Conservation (phyloP, 1,139 yeast species). For the Yamadazyma oceani region DNA sequence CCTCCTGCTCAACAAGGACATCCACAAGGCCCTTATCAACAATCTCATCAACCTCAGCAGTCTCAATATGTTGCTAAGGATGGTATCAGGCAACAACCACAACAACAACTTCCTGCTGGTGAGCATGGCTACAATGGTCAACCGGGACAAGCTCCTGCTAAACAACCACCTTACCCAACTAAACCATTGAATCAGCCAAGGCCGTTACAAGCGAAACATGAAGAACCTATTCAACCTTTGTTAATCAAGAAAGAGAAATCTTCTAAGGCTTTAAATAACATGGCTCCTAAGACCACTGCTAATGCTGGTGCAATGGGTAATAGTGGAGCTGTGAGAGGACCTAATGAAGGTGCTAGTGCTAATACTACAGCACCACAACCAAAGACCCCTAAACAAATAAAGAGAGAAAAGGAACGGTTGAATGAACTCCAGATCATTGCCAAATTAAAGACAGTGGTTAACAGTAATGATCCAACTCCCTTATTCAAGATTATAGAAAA, state of each 20-base stretch:
- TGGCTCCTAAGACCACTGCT: slow-evolving; percentile 1
- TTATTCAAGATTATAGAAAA: slow-evolving; percentile 85
- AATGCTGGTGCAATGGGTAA: no score
- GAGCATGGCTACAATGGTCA: not conserved
- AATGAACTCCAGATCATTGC: slow-evolving; percentile 86
- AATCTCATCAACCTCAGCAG: not conserved
- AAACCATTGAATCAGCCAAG: not conserved
- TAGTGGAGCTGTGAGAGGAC: not conserved
- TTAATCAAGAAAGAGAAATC: slow-evolving; percentile 10
- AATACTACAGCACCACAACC: slow-evolving; percentile 2
- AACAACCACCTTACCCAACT: not conserved
- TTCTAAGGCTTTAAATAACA: not conserved
- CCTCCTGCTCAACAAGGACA: slow-evolving; percentile 6
- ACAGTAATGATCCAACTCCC: slow-evolving; percentile 79
- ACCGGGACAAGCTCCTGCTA: not conserved
- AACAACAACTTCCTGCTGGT: not conserved
- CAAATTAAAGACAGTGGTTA: slow-evolving; percentile 80
- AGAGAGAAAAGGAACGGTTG: slow-evolving; percentile 69
- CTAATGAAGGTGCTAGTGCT: slow-evolving; percentile 2
- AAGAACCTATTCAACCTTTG: slow-evolving; percentile 16
- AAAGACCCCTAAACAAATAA: slow-evolving; percentile 46
- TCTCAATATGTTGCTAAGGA: not conserved
- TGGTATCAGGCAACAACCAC: not conserved
- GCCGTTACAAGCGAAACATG: slow-evolving; percentile 1
- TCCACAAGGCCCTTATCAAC: slow-evolving; percentile 1